Percentiles rank a stretch among this genome's conserved stretches.
phyloP scores from a whole-genome alignment of 106 monocot species.

The Chionographis japonica region DNA sequence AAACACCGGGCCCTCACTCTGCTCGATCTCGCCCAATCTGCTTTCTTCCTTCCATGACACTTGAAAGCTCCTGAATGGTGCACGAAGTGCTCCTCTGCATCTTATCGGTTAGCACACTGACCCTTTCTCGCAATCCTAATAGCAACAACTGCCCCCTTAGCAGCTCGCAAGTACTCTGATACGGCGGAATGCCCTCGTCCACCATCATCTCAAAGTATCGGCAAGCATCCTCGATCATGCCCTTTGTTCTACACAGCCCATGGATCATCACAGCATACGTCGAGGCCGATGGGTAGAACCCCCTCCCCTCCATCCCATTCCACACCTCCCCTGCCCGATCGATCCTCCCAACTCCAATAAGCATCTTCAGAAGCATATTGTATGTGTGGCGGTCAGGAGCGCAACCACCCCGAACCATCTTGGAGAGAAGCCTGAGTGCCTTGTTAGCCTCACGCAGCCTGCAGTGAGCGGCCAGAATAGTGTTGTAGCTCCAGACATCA shows the following conservation, averaged over 20 bases:
- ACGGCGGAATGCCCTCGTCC: slow-evolving; percentile 88
- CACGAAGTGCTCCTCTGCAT: slow-evolving; percentile 75
- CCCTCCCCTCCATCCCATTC: slow-evolving; percentile 70
- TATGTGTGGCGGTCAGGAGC: slow-evolving; percentile 73
- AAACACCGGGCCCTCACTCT: too few species aligned
- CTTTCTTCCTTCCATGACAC: slow-evolving; percentile 41
- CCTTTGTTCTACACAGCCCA: slow-evolving; percentile 75
- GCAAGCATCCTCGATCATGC: slow-evolving; percentile 52
- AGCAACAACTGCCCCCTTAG: slow-evolving; percentile 46
- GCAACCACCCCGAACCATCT: slow-evolving; percentile 66
- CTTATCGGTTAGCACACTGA: slow-evolving; percentile 41
- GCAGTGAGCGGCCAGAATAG: slow-evolving; percentile 61
- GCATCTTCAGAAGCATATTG: slow-evolving; percentile 92
- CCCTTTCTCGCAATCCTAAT: slow-evolving; percentile 34
- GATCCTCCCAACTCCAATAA: slow-evolving; percentile 64
- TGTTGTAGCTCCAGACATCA: slow-evolving; percentile 80
- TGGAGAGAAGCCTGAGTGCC: slow-evolving; percentile 43
- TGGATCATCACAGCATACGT: slow-evolving; percentile 90
- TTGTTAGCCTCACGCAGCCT: slow-evolving; percentile 64
- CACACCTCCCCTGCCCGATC: slow-evolving; percentile 69
- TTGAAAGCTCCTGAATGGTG: slow-evolving; percentile 58
- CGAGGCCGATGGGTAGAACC: slow-evolving; percentile 56
- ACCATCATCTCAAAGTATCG: slow-evolving; percentile 83
- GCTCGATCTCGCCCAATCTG: neutral
- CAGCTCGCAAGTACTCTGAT: slow-evolving; percentile 71